Base-by-base conservation (phyloP, 371 early-diverging fungal species). In the Rhizoclosmatium hyalinum region DNA sequence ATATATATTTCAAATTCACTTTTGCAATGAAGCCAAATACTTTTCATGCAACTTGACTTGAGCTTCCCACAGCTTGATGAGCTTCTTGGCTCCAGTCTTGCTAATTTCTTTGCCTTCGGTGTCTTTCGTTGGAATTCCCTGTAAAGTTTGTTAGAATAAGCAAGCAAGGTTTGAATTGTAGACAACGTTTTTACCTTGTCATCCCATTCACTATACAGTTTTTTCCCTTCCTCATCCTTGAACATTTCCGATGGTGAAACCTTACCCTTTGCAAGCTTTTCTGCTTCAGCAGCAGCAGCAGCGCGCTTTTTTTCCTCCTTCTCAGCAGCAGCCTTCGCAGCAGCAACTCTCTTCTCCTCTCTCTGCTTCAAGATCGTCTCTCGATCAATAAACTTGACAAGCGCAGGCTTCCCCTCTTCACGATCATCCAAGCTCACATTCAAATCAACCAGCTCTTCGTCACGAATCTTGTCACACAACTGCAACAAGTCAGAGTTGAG, bases 401-500 rank as follows among this genome's bases (percentile, higher is more conserved):
- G 85, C 0, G 98, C 96, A 53, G 53, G 53, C 55, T 85, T 90
- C 32, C 96, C 96, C 81, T 93, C 95, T 80, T 95, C 96, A 75
- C 94, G 93, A 80, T 98, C 98, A 76, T 97, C 98, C 68, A 98
- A 83, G 2, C 91, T 84, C 4, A 98, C 94, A 50, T 96, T 95
- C 32, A 96, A 86, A 12, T 93, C 91, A 5, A 92, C 91, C 65
- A 96, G 83, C 53, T 94, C 93, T 10, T 89, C 87, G 82, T 98
- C 97, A 65, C 98, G 92, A 63, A 98, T 76, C 77, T 85, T 84
- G 84, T 98, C 98, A 77, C 93, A 92, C 42, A 94, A 78, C 14
- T 80, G 81, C 58, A 98, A 82, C 78, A 96, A 82, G 55, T 93
- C 91, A 55, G 84, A 87, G 62, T 12, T 39, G 14, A 12, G 8